phyloP scores from a whole-genome alignment of 1,139 yeast species.

The Pichia sp. region DNA sequence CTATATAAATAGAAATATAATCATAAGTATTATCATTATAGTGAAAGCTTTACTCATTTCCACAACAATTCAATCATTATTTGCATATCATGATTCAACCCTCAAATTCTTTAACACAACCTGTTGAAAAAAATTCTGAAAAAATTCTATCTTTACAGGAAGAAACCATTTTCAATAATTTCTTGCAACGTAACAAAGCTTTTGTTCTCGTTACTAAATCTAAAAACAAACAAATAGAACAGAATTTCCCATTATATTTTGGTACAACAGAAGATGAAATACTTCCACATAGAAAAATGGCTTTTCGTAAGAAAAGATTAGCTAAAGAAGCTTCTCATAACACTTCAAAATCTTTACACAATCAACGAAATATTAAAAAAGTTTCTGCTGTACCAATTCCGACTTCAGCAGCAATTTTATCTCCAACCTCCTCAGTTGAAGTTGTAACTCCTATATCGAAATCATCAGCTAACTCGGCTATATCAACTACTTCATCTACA shows the following conservation, averaged over 20 bases:
- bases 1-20: too few relatives aligned
- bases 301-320: slow-evolving; percentile 21
- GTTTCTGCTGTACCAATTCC: neutral
- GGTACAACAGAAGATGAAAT: slow-evolving; percentile 29
- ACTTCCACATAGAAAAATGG: slow-evolving; percentile 18
- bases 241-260: slow-evolving; percentile 26
- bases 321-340: slow-evolving; percentile 18
- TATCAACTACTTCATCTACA: slow-evolving; percentile 2
- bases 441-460: too few relatives aligned
- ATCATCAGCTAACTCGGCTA: too few relatives aligned
- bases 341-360: slow-evolving; percentile 5
- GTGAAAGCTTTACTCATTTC: too few relatives aligned
- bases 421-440: neutral
- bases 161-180: slow-evolving; percentile 20
- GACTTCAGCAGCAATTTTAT: neutral
- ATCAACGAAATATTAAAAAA: slow-evolving; percentile 4
- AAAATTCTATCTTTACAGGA: slow-evolving; percentile 16
- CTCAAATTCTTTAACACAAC: too few relatives aligned
- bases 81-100: neutral
- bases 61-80: too few relatives aligned
- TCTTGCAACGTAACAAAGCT: slow-evolving; percentile 17
- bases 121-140: too few relatives aligned
- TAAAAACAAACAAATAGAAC: slow-evolving; percentile 10
- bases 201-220: slow-evolving; percentile 17
- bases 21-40: too few relatives aligned